phyloP scores from a whole-genome alignment of 179 eudicot species.

The Gypsophila paniculata region DNA sequence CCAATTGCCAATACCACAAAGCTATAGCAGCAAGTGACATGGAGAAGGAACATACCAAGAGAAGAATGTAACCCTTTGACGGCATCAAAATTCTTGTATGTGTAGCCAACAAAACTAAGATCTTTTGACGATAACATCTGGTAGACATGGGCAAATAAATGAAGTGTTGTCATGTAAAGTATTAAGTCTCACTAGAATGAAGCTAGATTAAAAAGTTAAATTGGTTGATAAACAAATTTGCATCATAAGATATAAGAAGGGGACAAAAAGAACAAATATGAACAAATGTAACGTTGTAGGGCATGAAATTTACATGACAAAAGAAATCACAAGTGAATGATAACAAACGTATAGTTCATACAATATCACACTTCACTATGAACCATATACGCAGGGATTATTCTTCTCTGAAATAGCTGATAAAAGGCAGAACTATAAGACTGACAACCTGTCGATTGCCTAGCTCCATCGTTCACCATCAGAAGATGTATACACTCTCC shows the following conservation, averaged over 20 bases:
- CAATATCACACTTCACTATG: slow-evolving; percentile 1
- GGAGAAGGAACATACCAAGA: slow-evolving; percentile 39
- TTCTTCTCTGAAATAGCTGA: neutral
- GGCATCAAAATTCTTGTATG: slow-evolving; percentile 88
- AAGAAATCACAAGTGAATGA: neutral
- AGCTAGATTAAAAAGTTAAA: slow-evolving; percentile 10
- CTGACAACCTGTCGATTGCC: neutral
- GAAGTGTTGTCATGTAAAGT: slow-evolving; percentile 1
- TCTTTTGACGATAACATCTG: slow-evolving; percentile 71
- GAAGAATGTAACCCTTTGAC: slow-evolving; percentile 68
- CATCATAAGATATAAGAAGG: neutral
- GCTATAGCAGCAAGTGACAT: slow-evolving; percentile 6
- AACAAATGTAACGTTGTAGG: slow-evolving; percentile 2
- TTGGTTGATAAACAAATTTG: slow-evolving; percentile 16
- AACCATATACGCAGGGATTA: neutral
- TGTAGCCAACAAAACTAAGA: slow-evolving; percentile 86
- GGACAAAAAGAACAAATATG: neutral
- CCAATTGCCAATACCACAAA: no score
- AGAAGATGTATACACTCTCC: neutral
- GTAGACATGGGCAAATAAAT: neutral
- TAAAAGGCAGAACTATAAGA: neutral
- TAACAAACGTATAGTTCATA: neutral
- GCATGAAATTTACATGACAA: neutral
- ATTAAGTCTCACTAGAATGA: neutral
- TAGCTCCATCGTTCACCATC: neutral